phyloP scores from a whole-genome alignment of 2,329 filamentous ascomycete genomes.

The Verticillium albo-atrum region DNA sequence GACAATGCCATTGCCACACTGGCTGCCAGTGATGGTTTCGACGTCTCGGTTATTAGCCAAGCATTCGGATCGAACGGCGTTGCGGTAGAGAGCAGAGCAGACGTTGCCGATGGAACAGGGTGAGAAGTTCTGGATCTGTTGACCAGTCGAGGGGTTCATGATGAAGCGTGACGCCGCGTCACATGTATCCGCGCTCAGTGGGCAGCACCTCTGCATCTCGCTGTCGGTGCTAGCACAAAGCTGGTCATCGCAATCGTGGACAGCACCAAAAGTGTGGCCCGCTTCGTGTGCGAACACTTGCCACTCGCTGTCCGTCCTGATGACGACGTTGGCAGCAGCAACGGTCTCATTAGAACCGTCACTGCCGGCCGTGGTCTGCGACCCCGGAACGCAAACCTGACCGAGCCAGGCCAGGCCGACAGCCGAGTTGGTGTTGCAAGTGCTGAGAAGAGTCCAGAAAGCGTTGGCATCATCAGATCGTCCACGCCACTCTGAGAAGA shows the following conservation, averaged over 20 bases:
- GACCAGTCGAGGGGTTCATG: conserved; percentile 88
- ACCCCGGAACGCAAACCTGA: conserved; percentile 67
- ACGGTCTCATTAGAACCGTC: conserved; percentile 63
- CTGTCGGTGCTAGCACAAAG: conserved; percentile 61
- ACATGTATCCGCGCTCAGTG: conserved; percentile 62
- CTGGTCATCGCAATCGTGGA: conserved; percentile 79
- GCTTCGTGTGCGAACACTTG: conserved; percentile 93
- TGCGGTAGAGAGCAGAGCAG: conserved; percentile 76
- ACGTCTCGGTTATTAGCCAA: conserved; percentile 83
- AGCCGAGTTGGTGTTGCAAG: conserved; percentile 74
- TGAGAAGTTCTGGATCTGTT: conserved; percentile 74
- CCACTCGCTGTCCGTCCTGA: conserved; percentile 81
- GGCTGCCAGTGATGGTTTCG: conserved; percentile 72
- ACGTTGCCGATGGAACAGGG: conserved; percentile 90
- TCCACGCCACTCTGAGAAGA: conserved; percentile 88
- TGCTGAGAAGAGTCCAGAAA: conserved; percentile 87
- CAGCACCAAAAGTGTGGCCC: conserved; percentile 91
- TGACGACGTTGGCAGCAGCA: conserved; percentile 83
- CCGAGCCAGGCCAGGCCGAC: conserved; percentile 93
- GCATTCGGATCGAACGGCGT: conserved; percentile 71
- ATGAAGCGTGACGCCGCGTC: conserved; percentile 77
- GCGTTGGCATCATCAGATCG: conserved; percentile 73
- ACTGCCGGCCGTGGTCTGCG: conserved; percentile 48
- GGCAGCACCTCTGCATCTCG: conserved; percentile 66
- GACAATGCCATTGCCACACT: conserved; percentile 96